Conservation (phyloP, 163 green algal genomes). For the Chlamydomonas reinhardtii region DNA sequence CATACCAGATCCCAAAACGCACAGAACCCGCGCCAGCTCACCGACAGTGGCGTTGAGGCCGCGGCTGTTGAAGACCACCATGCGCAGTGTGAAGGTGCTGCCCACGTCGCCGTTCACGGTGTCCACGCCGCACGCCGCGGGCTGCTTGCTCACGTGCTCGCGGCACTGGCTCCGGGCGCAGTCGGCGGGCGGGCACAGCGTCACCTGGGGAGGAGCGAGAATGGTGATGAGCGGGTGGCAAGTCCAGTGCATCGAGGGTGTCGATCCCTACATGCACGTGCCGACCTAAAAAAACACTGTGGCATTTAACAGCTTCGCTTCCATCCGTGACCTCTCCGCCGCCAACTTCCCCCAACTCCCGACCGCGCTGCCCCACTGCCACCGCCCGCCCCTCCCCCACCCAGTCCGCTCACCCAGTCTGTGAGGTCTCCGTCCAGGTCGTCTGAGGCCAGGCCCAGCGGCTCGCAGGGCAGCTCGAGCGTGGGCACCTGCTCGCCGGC, state of each 20-base stretch:
- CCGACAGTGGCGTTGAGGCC: not conserved
- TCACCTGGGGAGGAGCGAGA: too few species aligned
- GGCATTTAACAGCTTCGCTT: too few species aligned
- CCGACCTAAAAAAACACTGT: too few species aligned
- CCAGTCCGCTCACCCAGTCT: not conserved
- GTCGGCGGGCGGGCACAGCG: not conserved
- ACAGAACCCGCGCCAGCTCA: too few species aligned
- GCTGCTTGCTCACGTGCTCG: not conserved
- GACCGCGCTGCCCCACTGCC: too few species aligned
- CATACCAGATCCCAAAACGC: too few species aligned
- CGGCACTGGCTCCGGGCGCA: not conserved
- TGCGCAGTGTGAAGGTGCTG: not conserved
- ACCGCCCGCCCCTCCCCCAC: too few species aligned
- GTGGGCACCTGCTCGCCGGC: not conserved
- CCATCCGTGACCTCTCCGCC: too few species aligned
- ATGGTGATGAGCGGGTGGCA: too few species aligned
- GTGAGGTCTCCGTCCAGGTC: conserved; percentile 1
- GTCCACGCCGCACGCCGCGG: not conserved
- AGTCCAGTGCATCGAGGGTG: too few species aligned
- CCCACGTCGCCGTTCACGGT: not conserved
- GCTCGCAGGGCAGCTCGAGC: not conserved
- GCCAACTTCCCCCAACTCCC: too few species aligned
- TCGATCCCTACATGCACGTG: too few species aligned
- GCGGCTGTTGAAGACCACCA: conserved; percentile 1
- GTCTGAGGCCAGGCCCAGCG: not conserved